phyloP scores from a whole-genome alignment of 371 early-diverging fungal genomes.

The Rhizopus delemar region DNA sequence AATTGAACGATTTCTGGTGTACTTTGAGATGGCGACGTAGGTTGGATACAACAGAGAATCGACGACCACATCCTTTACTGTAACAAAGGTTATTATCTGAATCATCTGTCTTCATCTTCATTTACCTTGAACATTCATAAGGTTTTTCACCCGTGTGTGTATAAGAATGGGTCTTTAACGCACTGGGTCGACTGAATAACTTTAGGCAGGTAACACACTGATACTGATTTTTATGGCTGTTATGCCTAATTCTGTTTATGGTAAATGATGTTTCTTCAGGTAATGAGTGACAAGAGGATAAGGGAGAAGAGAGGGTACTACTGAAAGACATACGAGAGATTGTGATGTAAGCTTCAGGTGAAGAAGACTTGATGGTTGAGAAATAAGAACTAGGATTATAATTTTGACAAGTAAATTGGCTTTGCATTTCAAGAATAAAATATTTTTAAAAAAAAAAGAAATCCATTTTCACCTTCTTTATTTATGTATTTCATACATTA shows the following conservation, averaged over 20 bases:
- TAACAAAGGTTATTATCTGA: background rate
- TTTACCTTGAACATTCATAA: conserved; percentile 52
- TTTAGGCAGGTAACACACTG: conserved; percentile 66
- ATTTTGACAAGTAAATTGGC: background rate
- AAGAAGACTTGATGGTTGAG: no score
- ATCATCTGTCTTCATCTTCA: background rate
- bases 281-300: background rate
- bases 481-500: no score
- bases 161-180: conserved; percentile 70
- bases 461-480: no score
- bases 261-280: no score
- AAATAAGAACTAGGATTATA: background rate
- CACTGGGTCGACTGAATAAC: conserved; percentile 75
- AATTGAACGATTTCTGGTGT: conserved; percentile 13
- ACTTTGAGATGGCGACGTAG: conserved; percentile 63
- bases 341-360: no score
- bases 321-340: background rate
- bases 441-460: conserved; percentile 1
- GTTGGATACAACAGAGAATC: conserved; percentile 73
- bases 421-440: background rate
- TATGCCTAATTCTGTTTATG: background rate
- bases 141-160: conserved; percentile 83
- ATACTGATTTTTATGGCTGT: conserved; percentile 5
- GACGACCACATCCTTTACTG: conserved; percentile 57
- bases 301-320: background rate